Conservation (phyloP, 768 basidiomycete genomes). For the Phlegmacium glaucopus region DNA sequence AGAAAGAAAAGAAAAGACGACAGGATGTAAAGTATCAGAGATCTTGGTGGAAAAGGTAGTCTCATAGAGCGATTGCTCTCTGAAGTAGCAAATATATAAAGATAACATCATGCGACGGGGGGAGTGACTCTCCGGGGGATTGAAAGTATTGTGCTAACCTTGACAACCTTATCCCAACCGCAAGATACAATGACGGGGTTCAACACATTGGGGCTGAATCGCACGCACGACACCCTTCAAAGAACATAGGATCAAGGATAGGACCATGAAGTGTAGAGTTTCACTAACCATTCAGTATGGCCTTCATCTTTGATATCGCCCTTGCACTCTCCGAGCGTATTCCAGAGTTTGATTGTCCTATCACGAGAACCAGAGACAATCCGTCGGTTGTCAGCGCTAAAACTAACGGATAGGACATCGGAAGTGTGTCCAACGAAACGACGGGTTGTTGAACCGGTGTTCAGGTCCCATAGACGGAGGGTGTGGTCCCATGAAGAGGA, state of each 20-base stretch:
- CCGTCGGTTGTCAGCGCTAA: conserved; percentile 99
- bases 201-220: conserved; percentile 96
- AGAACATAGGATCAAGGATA: not conserved
- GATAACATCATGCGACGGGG: conserved; percentile 30
- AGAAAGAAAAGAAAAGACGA: conserved; percentile 5
- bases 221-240: conserved; percentile 94
- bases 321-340: conserved; percentile 99
- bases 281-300: conserved; percentile 84
- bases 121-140: not conserved
- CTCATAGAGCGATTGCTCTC: conserved; percentile 70
- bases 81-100: conserved; percentile 87
- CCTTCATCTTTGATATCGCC: conserved; percentile 99
- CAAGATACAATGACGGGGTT: conserved; percentile 99
- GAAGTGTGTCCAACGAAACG: conserved; percentile 98
- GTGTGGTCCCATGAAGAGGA: conserved; percentile 99
- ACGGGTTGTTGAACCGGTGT: conserved; percentile 94
- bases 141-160: conserved; percentile 48
- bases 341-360: conserved; percentile 98
- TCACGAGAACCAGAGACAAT: conserved; percentile 99
- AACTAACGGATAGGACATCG: conserved; percentile 98
- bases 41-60: conserved; percentile 84
- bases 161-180: conserved; percentile 99
- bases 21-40: conserved; percentile 51
- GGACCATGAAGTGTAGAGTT: conserved; percentile 12
- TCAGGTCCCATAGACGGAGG: conserved; percentile 98